Conservation (phyloP, 2,329 filamentous ascomycete genomes). For the Beauveria sp. region DNA sequence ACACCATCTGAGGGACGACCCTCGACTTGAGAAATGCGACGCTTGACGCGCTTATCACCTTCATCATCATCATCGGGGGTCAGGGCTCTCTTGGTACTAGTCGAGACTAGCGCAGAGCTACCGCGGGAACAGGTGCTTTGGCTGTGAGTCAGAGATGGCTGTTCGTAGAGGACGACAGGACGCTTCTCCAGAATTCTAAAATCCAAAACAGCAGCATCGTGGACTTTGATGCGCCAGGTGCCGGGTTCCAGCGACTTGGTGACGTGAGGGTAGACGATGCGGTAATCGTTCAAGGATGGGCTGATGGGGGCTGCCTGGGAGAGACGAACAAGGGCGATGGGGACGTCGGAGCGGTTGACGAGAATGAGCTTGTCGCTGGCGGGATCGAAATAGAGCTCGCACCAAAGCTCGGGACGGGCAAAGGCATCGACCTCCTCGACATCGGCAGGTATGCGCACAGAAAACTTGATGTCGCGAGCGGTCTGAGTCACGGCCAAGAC, state of each 20-base stretch:
- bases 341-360: constrained; percentile 46
- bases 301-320: constrained; percentile 33
- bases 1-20: constrained; percentile 34
- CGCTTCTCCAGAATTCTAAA: constrained; percentile 52
- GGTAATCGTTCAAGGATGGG: constrained; percentile 33
- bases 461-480: constrained; percentile 52
- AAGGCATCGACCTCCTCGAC: constrained; percentile 34
- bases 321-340: constrained; percentile 41
- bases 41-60: constrained; percentile 35
- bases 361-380: constrained; percentile 51
- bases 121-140: constrained; percentile 22
- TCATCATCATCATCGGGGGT: constrained; percentile 34
- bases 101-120: constrained; percentile 30
- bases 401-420: constrained; percentile 45
- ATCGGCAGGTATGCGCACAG: constrained; percentile 50
- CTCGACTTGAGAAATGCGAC: constrained; percentile 27
- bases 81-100: constrained; percentile 45
- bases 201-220: constrained; percentile 43
- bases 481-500: constrained; percentile 55
- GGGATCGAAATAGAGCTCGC: constrained; percentile 53
- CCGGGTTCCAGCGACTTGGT: constrained; percentile 44
- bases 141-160: constrained; percentile 22
- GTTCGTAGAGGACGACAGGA: constrained; percentile 33
- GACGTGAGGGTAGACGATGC: constrained; percentile 35
- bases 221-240: constrained; percentile 49